Conservation (phyloP, 495 filamentous ascomycete genomes). For the Polyplosphaeria fusca region DNA sequence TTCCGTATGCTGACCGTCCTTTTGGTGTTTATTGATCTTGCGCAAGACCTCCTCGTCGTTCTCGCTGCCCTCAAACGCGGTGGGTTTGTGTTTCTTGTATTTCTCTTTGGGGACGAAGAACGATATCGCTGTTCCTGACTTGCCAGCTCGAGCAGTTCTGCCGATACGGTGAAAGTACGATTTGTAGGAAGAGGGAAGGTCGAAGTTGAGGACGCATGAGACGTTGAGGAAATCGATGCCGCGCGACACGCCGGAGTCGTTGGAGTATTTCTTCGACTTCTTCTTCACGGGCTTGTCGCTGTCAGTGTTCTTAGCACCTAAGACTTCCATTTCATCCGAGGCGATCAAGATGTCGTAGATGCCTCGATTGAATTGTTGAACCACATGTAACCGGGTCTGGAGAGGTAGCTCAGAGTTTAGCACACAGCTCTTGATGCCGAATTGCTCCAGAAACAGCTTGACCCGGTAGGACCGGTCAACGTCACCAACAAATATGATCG, state of each 20-base stretch:
- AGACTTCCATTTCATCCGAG: slow-evolving; percentile 83
- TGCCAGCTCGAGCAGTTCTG: slow-evolving; percentile 84
- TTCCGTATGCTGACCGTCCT: slow-evolving; percentile 74
- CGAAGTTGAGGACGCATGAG: slow-evolving; percentile 88
- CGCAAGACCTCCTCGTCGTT: slow-evolving; percentile 73
- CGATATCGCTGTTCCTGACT: slow-evolving; percentile 89
- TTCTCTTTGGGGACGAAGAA: slow-evolving; percentile 80
- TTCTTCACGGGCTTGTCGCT: slow-evolving; percentile 49
- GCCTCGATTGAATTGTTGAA: slow-evolving; percentile 94
- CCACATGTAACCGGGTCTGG: slow-evolving; percentile 87
- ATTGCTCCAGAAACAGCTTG: slow-evolving; percentile 95
- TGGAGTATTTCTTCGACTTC: slow-evolving; percentile 59
- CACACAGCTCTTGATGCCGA: slow-evolving; percentile 88
- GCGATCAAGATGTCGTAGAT: slow-evolving; percentile 97
- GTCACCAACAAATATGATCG: slow-evolving; percentile 89
- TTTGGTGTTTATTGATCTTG: slow-evolving; percentile 49
- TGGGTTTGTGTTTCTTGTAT: slow-evolving; percentile 86
- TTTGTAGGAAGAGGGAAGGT: slow-evolving; percentile 81
- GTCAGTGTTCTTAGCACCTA: slow-evolving; percentile 53
- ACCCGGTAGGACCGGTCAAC: slow-evolving; percentile 91
- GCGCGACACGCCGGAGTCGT: slow-evolving; percentile 89
- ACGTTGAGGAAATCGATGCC: slow-evolving; percentile 97
- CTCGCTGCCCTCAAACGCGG: slow-evolving; percentile 63
- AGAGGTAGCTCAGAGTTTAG: slow-evolving; percentile 93
- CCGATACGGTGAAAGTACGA: slow-evolving; percentile 96